These are phyloP conservation scores for Phalaenopsis aphrodite DNA, from an alignment of 106 monocot genomes.

Conservation along the genomic window DNA sequence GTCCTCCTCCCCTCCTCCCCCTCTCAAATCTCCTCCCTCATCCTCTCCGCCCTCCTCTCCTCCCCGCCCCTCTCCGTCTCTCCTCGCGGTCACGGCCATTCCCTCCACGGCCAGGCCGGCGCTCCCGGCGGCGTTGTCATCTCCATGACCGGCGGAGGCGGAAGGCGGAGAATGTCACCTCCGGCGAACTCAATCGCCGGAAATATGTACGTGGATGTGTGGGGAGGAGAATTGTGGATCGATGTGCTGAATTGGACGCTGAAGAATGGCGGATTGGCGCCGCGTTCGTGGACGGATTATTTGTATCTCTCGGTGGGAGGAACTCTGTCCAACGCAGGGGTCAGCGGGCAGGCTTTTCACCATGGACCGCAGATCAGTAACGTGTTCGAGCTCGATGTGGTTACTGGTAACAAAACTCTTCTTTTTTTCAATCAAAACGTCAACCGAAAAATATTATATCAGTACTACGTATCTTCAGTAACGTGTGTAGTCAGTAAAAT, in stretches of 20 bases:
- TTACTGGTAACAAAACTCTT: conserved; percentile 36
- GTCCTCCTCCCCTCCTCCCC: conserved; percentile 49
- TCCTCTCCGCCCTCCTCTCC: conserved; percentile 33
- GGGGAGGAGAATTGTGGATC: conserved; percentile 81
- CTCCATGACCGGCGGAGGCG: conserved; percentile 30
- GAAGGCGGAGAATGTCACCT: neutral
- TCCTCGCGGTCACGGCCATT: conserved; percentile 89
- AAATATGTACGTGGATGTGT: conserved; percentile 56
- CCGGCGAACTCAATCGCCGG: conserved; percentile 24
- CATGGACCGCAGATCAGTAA: conserved; percentile 85
- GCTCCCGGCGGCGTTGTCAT: conserved; percentile 64
- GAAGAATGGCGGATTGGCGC: conserved; percentile 55
- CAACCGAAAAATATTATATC: too few species aligned
- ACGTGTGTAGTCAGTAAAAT: too few species aligned
- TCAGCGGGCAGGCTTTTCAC: conserved; percentile 85
- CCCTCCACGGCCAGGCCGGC: conserved; percentile 63
- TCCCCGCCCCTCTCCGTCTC: conserved; percentile 38
- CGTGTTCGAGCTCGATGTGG: conserved; percentile 73
- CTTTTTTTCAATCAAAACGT: too few species aligned
- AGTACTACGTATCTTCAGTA: too few species aligned
- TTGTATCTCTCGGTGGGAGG: conserved; percentile 74
- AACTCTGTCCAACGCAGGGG: conserved; percentile 77
- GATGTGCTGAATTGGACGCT: conserved; percentile 65
- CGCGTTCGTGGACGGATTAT: conserved; percentile 90
- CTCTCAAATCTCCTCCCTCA: conserved; percentile 27